Base-by-base conservation (phyloP, 768 basidiomycete species). In the Auriculariales sp. region DNA sequence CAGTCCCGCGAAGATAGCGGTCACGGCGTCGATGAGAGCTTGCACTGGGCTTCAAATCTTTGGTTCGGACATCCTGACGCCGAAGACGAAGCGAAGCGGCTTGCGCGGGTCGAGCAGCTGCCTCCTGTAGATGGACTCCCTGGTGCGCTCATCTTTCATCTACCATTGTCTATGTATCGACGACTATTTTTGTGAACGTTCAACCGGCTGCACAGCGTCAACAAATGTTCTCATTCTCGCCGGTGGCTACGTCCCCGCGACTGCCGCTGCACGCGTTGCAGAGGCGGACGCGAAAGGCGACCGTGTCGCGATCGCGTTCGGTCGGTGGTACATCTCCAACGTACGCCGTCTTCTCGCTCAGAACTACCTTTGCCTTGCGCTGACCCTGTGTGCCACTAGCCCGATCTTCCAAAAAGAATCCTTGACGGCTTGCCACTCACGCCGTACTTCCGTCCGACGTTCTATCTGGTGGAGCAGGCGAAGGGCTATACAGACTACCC, bases 221-320 rank as follows among this genome's bases (percentile, higher is more conserved):
- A n/a, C n/a, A n/a, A n/a, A n/a, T n/a, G n/a, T n/a, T n/a, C n/a
- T 69, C 46, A 68, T 78, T 48, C 62, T 61, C 11, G 68, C 71
- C 3, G 73, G 73, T 22, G 72, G 70, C 2, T 69, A 73, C 54
- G 66, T 64, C 1, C 62, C 68, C 3, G 64, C 72, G 34, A 57
- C 55, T 0, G 75, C 72, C 0, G 48, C 72, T 2, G 54, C 58
- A 22, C 55, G 54, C 0, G 72, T 68, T 1, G 67, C 72, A 35
- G 55, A 58, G n/a, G 39, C 39, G 4, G 39, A 19, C 6, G 22
- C 17, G 52, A 53, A 55, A 9, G 52, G 59, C 12, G 54, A 57
- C 11, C 59, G 62, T 7, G 50, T 68, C 10, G 22, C 10, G 17
- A 52, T 70, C 49, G 66, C 67, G 0, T 70, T 65, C 24, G 71